Evolutionary conservation across 768 basidiomycete species (phyloP).

Genomic region (Aureoboletus auriporus): DNA sequence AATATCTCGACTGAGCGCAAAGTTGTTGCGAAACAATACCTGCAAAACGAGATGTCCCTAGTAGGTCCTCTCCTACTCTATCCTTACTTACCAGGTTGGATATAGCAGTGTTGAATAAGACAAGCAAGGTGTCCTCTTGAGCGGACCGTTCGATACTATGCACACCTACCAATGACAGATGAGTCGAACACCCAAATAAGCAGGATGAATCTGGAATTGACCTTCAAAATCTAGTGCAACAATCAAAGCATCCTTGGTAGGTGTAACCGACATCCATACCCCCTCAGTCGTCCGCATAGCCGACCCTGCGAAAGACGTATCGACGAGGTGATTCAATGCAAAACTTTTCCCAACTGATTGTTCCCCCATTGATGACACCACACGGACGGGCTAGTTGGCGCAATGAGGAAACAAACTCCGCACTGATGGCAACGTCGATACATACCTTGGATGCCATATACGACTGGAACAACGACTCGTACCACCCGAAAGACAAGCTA

Average conservation of each 20-base stretch:
- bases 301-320: constrained; percentile 62
- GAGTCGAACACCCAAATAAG: not conserved
- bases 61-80: not conserved
- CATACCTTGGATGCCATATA: constrained; percentile 55
- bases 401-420: not conserved
- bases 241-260: constrained; percentile 48
- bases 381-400: constrained; percentile 47
- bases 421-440: rapidly evolving
- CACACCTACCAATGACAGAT: constrained; percentile 35
- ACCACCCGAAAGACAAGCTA: constrained; percentile 57
- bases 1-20: constrained; percentile 57
- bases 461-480: constrained; percentile 59
- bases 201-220: not conserved
- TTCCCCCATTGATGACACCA: constrained; percentile 67
- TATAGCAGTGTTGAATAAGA: constrained; percentile 61
- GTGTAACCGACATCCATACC: constrained; percentile 66
- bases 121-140: constrained; percentile 61
- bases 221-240: constrained; percentile 68
- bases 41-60: constrained; percentile 16
- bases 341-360: constrained; percentile 65
- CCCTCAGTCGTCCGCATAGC: constrained; percentile 68
- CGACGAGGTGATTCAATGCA: constrained; percentile 54
- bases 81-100: constrained; percentile 49
- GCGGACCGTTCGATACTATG: constrained; percentile 61
- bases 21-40: constrained; percentile 66